phyloP scores from a whole-genome alignment of 169 alveolate genomes.

The Plasmodium gaboni region DNA sequence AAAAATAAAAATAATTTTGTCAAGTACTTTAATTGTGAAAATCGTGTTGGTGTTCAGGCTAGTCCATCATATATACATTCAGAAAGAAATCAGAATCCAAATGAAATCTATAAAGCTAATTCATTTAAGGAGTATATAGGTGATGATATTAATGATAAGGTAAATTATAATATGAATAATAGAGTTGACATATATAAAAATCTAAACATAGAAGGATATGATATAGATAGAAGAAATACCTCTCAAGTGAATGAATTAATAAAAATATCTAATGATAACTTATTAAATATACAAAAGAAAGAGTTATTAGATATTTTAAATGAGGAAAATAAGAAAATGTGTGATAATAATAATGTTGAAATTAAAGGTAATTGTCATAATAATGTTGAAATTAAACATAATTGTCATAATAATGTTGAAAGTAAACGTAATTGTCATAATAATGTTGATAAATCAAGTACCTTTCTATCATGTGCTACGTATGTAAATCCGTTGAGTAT shows the following conservation, averaged over 20 bases:
- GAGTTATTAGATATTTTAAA: conserved; percentile 46
- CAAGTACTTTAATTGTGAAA: too few species aligned
- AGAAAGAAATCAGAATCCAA: too few species aligned
- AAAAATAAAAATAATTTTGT: too few species aligned
- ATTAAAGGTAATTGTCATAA: conserved; percentile 19
- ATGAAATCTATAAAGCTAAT: background rate
- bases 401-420: conserved; percentile 13
- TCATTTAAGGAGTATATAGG: background rate
- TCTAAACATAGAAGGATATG: background rate
- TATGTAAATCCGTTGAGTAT: too few species aligned
- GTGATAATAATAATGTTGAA: background rate
- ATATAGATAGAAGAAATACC: conserved; percentile 1
- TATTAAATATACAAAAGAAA: conserved; percentile 50
- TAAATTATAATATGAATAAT: conserved; percentile 5
- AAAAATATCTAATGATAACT: conserved; percentile 41
- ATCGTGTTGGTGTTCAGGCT: too few species aligned
- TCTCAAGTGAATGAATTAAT: conserved; percentile 8
- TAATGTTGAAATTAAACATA: conserved; percentile 10
- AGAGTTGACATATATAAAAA: background rate
- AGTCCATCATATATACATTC: too few species aligned
- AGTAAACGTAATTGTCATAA: conserved; percentile 17
- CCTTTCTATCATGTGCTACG: background rate
- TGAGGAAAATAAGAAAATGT: conserved; percentile 3
- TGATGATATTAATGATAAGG: conserved; percentile 5
- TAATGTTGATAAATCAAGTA: conserved; percentile 1